A percentile compares a stretch with the other conserved stretches of the same genome.
These are phyloP conservation scores for Solanum chacoense DNA, from an alignment of 305 asterid species.

Conservation along the genomic window DNA sequence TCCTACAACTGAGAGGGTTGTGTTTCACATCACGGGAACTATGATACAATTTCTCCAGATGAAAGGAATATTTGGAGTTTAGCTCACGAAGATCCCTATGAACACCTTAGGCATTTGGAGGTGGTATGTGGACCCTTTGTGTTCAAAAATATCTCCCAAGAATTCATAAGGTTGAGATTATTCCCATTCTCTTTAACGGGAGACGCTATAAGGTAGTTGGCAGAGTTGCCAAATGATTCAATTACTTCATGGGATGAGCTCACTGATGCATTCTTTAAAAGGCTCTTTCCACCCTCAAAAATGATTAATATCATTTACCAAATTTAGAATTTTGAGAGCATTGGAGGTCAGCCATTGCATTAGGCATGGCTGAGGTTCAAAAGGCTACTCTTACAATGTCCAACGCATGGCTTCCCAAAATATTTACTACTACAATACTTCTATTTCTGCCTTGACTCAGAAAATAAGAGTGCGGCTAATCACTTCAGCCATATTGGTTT, in stretches of 20 bases:
- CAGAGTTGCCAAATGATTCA: not conserved
- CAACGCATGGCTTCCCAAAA: not conserved
- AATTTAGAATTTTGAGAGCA: not conserved
- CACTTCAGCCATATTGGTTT: not conserved
- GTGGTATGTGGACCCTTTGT: not conserved
- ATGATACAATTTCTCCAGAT: not conserved
- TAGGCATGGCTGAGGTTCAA: not conserved
- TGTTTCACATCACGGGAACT: not conserved
- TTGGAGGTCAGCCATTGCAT: not conserved
- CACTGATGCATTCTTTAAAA: not conserved
- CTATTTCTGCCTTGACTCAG: not conserved
- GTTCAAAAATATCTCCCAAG: not conserved
- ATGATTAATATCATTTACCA: not conserved
- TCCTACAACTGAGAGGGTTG: not conserved
- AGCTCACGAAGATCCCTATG: not conserved
- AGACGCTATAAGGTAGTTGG: not conserved
- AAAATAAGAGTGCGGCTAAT: not conserved
- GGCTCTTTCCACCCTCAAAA: not conserved
- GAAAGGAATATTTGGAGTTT: not conserved
- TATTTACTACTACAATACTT: not conserved
- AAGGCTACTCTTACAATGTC: not conserved
- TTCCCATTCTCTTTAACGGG: not conserved
- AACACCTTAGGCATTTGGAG: not conserved
- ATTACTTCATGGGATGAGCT: not conserved
- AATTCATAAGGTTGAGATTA: not conserved